A percentile compares a stretch with the other conserved stretches of the same genome.
Conservation (phyloP, 139 green algal genomes). For the Picochlorum sp. region DNA sequence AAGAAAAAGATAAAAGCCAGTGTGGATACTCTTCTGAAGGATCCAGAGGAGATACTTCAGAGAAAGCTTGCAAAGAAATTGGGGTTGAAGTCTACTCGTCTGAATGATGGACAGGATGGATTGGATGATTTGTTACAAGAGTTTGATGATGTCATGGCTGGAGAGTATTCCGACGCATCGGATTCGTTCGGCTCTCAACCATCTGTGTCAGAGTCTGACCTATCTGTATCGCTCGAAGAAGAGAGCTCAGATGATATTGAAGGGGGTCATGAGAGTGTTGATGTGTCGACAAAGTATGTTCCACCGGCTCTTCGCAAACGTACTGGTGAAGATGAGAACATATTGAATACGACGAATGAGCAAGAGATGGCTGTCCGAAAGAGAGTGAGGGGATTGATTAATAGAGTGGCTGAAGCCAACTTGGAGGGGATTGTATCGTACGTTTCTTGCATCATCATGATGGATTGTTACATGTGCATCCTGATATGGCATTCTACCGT, state of each 20-base stretch:
- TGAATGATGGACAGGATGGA: slow-evolving; percentile 23
- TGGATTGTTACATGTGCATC: background rate
- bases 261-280: background rate
- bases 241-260: slow-evolving; percentile 6
- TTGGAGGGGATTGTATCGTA: slow-evolving; percentile 42
- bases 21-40: background rate
- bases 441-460: background rate
- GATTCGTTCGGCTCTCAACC: background rate
- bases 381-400: slow-evolving; percentile 61
- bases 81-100: slow-evolving; percentile 35
- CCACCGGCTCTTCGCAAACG: slow-evolving; percentile 45
- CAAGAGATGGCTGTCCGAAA: slow-evolving; percentile 27
- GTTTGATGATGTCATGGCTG: slow-evolving; percentile 7
- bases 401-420: slow-evolving; percentile 65
- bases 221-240: background rate
- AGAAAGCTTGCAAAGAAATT: slow-evolving; percentile 37
- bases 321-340: slow-evolving; percentile 1
- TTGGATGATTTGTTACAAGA: slow-evolving; percentile 37
- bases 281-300: slow-evolving; percentile 34
- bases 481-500: background rate
- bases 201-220: background rate
- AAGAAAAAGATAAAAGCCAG: too few species aligned
- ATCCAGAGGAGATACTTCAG: slow-evolving; percentile 33
- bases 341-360: background rate
- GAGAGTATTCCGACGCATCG: background rate